These are phyloP conservation scores for Saccharomyces hybrid DNA, from an alignment of 1,139 yeast genomes.

Conservation along the genomic window DNA sequence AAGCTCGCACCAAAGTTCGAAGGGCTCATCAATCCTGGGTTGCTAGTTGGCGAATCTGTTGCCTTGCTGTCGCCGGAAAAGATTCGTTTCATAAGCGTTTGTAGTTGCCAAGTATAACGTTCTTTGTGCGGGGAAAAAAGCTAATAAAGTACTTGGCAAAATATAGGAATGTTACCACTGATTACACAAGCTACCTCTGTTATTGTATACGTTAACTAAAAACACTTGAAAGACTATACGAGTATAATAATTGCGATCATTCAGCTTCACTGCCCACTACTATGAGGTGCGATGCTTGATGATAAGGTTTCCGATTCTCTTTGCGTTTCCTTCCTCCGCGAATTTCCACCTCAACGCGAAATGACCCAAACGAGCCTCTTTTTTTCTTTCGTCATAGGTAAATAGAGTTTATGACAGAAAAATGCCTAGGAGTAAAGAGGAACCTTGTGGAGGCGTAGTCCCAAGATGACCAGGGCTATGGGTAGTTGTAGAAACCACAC, in stretches of 20 bases:
- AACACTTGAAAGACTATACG: not conserved
- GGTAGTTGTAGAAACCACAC: conserved; percentile 44
- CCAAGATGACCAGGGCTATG: conserved; percentile 28
- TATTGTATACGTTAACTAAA: not conserved
- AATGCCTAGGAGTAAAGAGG: not conserved
- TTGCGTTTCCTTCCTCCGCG: not conserved
- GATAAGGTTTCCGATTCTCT: not conserved
- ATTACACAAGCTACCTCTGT: not conserved
- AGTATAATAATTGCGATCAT: not conserved
- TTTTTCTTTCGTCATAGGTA: not conserved
- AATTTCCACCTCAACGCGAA: not conserved
- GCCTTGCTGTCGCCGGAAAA: conserved; percentile 9
- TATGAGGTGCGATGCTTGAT: not conserved
- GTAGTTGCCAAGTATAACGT: not conserved
- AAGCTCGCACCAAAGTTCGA: not conserved
- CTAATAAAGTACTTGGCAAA: not conserved
- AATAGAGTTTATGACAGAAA: not conserved
- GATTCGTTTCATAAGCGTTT: conserved; percentile 5
- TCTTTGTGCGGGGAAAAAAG: not conserved
- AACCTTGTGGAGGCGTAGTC: not conserved
- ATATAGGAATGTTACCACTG: not conserved
- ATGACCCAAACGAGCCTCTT: not conserved
- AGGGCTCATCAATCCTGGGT: not conserved
- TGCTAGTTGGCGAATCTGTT: conserved; percentile 1
- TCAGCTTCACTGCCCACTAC: not conserved